Evolutionary conservation across 192 early-diverging fungal species (phyloP).

Genomic region (Coemansia sp.): DNA sequence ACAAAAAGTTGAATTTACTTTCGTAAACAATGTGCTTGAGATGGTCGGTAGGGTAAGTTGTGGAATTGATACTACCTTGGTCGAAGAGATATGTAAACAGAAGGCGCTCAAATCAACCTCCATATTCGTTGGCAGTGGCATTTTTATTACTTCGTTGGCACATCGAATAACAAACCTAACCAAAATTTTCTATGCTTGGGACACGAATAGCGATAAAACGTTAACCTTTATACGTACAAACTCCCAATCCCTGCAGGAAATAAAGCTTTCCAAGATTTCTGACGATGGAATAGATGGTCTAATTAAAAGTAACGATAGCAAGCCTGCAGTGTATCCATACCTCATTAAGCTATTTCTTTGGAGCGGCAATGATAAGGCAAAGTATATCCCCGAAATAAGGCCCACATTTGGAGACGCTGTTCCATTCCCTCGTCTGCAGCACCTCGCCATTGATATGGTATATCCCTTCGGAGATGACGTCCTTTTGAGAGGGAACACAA

Average conservation of each 20-base stretch:
- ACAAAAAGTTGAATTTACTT: background rate
- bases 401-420: background rate
- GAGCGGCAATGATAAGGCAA: background rate
- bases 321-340: background rate
- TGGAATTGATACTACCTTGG: background rate
- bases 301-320: background rate
- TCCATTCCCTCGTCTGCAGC: background rate
- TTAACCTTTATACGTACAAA: background rate
- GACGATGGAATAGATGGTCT: background rate
- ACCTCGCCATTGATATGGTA: background rate
- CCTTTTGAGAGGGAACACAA: background rate
- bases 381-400: background rate
- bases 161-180: background rate
- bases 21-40: background rate
- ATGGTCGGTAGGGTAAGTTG: background rate
- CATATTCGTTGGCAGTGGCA: background rate
- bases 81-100: background rate
- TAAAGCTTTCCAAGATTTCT: background rate
- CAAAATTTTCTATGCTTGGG: background rate
- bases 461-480: slow-evolving; percentile 4
- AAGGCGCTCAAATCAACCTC: background rate
- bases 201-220: background rate
- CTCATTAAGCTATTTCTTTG: background rate
- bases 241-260: background rate
- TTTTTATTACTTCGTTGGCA: background rate